A percentile compares a stretch with the other conserved stretches of the same genome.
These are phyloP conservation scores for Lasiodiplodia theobromae DNA, from an alignment of 2,329 filamentous ascomycete genomes.

Conservation along the genomic window DNA sequence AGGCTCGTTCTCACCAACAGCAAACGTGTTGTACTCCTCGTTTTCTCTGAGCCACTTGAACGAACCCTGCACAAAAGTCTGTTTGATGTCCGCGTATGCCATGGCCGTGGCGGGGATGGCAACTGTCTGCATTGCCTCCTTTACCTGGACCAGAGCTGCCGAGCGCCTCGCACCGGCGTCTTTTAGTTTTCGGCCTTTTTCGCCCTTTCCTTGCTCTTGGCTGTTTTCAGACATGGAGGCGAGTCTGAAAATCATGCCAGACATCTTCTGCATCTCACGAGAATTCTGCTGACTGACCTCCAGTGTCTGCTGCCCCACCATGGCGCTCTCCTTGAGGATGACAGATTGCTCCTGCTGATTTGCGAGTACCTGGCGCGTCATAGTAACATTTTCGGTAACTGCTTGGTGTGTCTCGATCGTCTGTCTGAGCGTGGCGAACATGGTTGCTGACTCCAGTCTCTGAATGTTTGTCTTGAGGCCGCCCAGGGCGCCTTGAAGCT, in stretches of 20 bases:
- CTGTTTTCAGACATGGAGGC: slow-evolving; percentile 27
- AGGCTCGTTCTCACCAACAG: slow-evolving; percentile 28
- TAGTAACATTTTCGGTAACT: slow-evolving; percentile 6
- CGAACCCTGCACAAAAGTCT: slow-evolving; percentile 41
- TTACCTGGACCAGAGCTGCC: slow-evolving; percentile 31
- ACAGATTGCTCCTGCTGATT: slow-evolving; percentile 9
- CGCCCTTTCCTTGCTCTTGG: slow-evolving; percentile 23
- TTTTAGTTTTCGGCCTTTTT: slow-evolving; percentile 22
- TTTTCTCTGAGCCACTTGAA: slow-evolving; percentile 43
- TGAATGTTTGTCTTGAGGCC: slow-evolving; percentile 20
- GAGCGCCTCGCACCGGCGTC: slow-evolving; percentile 32
- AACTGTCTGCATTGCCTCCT: slow-evolving; percentile 35
- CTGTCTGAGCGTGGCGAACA: slow-evolving; percentile 22
- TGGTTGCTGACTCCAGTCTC: slow-evolving; percentile 23
- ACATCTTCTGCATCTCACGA: slow-evolving; percentile 12
- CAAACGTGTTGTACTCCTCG: slow-evolving; percentile 41
- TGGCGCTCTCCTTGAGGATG: slow-evolving; percentile 8
- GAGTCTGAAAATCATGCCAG: neutral
- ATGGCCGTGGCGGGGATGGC: slow-evolving; percentile 29
- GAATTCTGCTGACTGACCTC: neutral
- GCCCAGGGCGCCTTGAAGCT: slow-evolving; percentile 13
- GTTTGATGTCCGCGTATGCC: slow-evolving; percentile 37
- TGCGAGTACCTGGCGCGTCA: neutral
- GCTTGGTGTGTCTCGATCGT: slow-evolving; percentile 13
- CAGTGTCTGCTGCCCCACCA: slow-evolving; percentile 7